Percentiles rank a stretch among this genome's conserved stretches.
Conservation (phyloP, 2,329 filamentous ascomycete genomes). For the Fusarium nanum region DNA sequence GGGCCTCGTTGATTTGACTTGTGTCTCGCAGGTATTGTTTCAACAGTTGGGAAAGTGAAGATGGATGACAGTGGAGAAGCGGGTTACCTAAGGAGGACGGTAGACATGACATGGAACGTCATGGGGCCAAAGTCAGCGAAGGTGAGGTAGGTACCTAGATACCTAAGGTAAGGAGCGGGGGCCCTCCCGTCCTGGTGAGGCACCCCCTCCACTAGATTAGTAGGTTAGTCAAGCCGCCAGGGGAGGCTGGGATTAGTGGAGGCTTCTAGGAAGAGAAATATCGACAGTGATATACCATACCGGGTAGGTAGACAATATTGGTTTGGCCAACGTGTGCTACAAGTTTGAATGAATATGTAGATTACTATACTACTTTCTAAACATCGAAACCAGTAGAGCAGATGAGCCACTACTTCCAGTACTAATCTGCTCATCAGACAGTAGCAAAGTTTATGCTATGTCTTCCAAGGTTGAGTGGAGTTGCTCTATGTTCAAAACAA, state of each 20-base stretch:
- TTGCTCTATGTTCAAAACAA: background rate
- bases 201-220: background rate
- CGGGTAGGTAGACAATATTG: background rate
- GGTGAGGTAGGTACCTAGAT: background rate
- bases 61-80: constrained; percentile 10
- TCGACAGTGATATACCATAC: background rate
- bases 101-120: constrained; percentile 31
- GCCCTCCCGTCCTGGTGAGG: constrained; percentile 20
- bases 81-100: background rate
- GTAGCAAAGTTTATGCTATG: background rate
- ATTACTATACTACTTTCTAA: background rate
- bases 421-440: background rate
- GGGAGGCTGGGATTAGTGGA: background rate
- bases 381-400: background rate
- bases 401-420: background rate
- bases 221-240: background rate
- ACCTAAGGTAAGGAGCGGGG: background rate
- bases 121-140: constrained; percentile 38
- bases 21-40: background rate
- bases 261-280: background rate
- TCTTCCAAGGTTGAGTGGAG: background rate
- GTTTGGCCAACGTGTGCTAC: background rate
- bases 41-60: constrained; percentile 14
- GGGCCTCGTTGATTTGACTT: background rate
- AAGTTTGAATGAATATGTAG: background rate